Percentiles rank a stretch among this genome's conserved stretches.
These are phyloP conservation scores for Sclerotinia subarctica DNA, from an alignment of 2,329 filamentous ascomycete genomes.

Conservation along the genomic window DNA sequence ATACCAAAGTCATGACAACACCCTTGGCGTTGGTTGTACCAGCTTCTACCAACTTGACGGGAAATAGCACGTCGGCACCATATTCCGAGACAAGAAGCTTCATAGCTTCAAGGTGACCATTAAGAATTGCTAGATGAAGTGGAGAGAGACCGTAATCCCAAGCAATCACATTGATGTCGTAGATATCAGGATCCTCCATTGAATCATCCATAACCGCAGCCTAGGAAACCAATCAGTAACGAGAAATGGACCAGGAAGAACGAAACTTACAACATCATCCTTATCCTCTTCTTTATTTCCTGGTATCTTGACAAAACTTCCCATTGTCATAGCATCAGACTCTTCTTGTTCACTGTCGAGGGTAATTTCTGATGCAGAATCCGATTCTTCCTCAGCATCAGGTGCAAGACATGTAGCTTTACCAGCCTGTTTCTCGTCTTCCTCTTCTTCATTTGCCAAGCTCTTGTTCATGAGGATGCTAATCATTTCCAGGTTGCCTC, in stretches of 20 bases:
- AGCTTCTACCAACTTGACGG: constrained; percentile 54
- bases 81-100: constrained; percentile 68
- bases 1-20: constrained; percentile 66
- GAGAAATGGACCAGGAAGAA: constrained; percentile 19
- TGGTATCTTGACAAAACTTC: constrained; percentile 69
- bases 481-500: constrained; percentile 67
- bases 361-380: constrained; percentile 37
- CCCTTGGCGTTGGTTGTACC: constrained; percentile 44
- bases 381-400: constrained; percentile 41
- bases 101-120: constrained; percentile 67
- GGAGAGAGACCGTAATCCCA: constrained; percentile 76
- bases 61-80: constrained; percentile 72
- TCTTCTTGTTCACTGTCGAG: constrained; percentile 31
- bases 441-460: constrained; percentile 66
- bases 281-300: constrained; percentile 44
- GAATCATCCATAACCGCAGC: constrained; percentile 52
- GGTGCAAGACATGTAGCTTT: constrained; percentile 32
- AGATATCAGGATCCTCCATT: constrained; percentile 71
- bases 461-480: constrained; percentile 71
- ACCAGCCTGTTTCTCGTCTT: constrained; percentile 53
- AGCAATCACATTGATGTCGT: constrained; percentile 71
- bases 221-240: constrained; percentile 41
- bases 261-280: constrained; percentile 46
- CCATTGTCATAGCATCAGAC: constrained; percentile 56
- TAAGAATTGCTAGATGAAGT: constrained; percentile 74